These are phyloP conservation scores for Boletus vermiculosoides DNA, from an alignment of 768 basidiomycete species.

Conservation along the genomic window DNA sequence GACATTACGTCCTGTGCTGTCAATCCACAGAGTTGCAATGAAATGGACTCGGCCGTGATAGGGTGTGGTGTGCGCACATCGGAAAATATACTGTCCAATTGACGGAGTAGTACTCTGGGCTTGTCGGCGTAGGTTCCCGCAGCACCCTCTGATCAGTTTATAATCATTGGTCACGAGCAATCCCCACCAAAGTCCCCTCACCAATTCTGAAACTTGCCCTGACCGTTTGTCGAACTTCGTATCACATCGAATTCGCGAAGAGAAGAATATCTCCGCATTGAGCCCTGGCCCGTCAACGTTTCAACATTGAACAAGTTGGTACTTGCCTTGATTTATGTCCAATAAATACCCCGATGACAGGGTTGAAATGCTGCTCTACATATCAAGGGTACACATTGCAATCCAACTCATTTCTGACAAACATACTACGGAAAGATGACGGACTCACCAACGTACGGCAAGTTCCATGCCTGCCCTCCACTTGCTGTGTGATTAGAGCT, in stretches of 20 bases:
- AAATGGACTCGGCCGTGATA: too few relatives aligned
- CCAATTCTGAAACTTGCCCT: neutral
- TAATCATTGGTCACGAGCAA: too few relatives aligned
- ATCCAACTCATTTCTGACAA: neutral
- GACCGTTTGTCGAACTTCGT: too few relatives aligned
- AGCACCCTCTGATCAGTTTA: too few relatives aligned
- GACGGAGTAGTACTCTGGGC: too few relatives aligned
- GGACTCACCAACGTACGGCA: too few relatives aligned
- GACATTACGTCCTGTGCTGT: too few relatives aligned
- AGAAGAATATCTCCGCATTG: neutral
- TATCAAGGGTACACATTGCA: neutral
- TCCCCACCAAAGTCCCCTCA: neutral
- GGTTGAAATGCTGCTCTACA: neutral
- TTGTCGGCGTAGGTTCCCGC: too few relatives aligned
- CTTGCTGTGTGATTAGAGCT: constrained; percentile 9
- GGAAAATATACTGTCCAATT: too few relatives aligned
- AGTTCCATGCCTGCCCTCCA: neutral
- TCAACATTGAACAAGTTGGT: neutral
- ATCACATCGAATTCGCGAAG: neutral
- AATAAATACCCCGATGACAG: neutral
- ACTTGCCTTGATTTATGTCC: neutral
- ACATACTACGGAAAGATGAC: too few relatives aligned
- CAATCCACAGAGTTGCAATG: too few relatives aligned
- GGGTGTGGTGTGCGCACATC: too few relatives aligned
- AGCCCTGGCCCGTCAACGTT: neutral